Conservation (phyloP, 2,329 filamentous ascomycete genomes). For the Aureobasidium subglaciale region DNA sequence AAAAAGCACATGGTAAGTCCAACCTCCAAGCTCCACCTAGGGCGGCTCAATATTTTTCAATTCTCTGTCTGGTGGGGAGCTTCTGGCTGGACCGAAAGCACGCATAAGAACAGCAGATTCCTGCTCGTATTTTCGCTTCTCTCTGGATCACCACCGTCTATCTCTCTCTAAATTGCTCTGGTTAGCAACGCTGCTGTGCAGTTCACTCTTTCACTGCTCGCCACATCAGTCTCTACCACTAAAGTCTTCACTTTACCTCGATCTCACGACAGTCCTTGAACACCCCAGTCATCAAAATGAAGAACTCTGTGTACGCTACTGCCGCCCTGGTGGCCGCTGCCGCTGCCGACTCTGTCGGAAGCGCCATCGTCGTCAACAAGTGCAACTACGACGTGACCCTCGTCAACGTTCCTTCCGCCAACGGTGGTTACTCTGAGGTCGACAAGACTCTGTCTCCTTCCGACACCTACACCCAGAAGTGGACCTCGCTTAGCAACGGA, state of each 20-base stretch:
- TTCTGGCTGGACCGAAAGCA: slow-evolving; percentile 2
- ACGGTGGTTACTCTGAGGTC: slow-evolving; percentile 22
- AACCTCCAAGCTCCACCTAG: slow-evolving; percentile 12
- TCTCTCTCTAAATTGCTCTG: slow-evolving; percentile 26
- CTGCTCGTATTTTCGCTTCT: slow-evolving; percentile 1
- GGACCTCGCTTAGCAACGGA: slow-evolving; percentile 28
- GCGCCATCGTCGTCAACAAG: slow-evolving; percentile 27
- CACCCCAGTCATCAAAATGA: slow-evolving; percentile 18
- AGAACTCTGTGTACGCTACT: slow-evolving; percentile 24
- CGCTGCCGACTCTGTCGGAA: slow-evolving; percentile 20
- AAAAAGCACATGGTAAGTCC: slow-evolving; percentile 16
- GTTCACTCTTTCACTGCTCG: slow-evolving; percentile 27
- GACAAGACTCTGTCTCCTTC: slow-evolving; percentile 22
- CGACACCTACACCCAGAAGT: slow-evolving; percentile 27
- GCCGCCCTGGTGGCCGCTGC: slow-evolving; percentile 21
- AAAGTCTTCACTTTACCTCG: slow-evolving; percentile 1
- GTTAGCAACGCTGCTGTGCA: slow-evolving; percentile 29
- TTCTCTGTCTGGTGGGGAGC: slow-evolving; percentile 9
- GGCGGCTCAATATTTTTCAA: slow-evolving; percentile 18
- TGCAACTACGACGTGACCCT: slow-evolving; percentile 28
- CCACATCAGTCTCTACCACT: slow-evolving; percentile 23
- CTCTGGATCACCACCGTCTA: slow-evolving; percentile 20
- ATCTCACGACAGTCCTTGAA: slow-evolving; percentile 5
- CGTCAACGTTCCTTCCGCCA: slow-evolving; percentile 24
- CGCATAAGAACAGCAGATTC: slow-evolving; percentile 18